Conservation (phyloP, 2,329 filamentous ascomycete genomes). For the Fusarium sp. region DNA sequence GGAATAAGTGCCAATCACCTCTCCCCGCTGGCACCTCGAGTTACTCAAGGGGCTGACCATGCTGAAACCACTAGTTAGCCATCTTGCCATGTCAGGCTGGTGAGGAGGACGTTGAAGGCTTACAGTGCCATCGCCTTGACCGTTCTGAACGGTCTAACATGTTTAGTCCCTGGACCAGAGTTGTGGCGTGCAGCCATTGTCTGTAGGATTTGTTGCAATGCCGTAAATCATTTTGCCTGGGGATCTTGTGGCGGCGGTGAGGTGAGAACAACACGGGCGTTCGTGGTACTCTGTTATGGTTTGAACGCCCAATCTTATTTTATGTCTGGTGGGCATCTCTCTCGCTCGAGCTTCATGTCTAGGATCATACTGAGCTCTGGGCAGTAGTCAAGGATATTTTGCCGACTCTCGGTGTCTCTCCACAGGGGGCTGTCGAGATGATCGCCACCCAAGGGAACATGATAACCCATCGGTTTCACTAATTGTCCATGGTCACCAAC, state of each 20-base stretch:
- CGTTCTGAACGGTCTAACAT: slow-evolving; percentile 16
- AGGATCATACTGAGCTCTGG: not conserved
- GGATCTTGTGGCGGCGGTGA: not conserved
- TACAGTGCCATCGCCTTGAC: slow-evolving; percentile 43
- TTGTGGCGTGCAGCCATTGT: slow-evolving; percentile 54
- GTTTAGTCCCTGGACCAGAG: slow-evolving; percentile 15
- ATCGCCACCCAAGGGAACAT: slow-evolving; percentile 13
- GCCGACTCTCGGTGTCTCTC: not conserved
- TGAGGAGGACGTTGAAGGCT: slow-evolving; percentile 56
- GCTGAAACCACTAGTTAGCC: slow-evolving; percentile 7
- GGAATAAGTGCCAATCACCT: slow-evolving; percentile 11
- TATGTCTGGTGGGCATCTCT: not conserved
- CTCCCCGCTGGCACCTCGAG: not conserved
- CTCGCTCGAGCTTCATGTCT: not conserved
- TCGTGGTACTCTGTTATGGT: not conserved
- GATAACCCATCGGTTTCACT: slow-evolving; percentile 5
- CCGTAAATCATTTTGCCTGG: not conserved
- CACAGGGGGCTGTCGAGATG: slow-evolving; percentile 2
- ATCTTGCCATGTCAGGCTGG: slow-evolving; percentile 7
- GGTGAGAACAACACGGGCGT: not conserved
- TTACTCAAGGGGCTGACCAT: not conserved
- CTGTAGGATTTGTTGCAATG: not conserved
- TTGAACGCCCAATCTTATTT: not conserved
- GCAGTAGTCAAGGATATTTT: not conserved
- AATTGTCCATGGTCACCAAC: not conserved